These are phyloP conservation scores for Chenopodium suecicum DNA, from an alignment of 148 eudicot species.

Conservation along the genomic window DNA sequence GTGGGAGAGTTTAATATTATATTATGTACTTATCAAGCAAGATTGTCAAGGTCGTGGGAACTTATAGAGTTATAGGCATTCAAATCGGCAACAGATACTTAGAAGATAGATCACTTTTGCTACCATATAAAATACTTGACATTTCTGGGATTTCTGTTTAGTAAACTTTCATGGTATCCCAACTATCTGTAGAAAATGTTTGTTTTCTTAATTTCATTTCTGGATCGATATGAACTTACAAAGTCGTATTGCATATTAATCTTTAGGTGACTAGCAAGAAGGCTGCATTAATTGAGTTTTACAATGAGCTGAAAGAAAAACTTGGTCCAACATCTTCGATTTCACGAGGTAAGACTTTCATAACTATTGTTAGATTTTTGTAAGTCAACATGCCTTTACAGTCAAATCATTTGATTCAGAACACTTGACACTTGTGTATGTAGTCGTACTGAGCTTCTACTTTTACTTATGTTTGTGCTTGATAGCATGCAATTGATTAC, in stretches of 20 bases:
- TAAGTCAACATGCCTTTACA: background rate
- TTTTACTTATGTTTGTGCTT: background rate
- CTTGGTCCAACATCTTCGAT: slow-evolving; percentile 70
- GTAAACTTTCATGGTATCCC: background rate
- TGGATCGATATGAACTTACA: background rate
- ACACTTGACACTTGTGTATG: background rate
- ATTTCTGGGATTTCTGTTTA: background rate
- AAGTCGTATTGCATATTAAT: background rate
- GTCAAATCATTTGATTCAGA: background rate
- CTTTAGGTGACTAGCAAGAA: slow-evolving; percentile 90
- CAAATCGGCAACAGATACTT: background rate
- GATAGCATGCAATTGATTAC: background rate
- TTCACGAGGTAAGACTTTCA: slow-evolving; percentile 55
- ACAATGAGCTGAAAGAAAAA: slow-evolving; percentile 62
- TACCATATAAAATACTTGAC: background rate
- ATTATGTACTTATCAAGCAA: background rate
- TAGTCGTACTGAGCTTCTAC: background rate
- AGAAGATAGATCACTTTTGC: background rate
- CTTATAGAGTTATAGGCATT: background rate
- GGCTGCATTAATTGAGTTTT: slow-evolving; percentile 79
- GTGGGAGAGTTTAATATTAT: background rate
- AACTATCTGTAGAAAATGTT: background rate
- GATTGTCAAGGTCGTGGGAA: background rate
- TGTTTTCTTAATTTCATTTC: background rate
- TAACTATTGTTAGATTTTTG: background rate